Evolutionary conservation across 495 filamentous ascomycete genomes (phyloP).

Genomic region (Penicillium goetzii): DNA sequence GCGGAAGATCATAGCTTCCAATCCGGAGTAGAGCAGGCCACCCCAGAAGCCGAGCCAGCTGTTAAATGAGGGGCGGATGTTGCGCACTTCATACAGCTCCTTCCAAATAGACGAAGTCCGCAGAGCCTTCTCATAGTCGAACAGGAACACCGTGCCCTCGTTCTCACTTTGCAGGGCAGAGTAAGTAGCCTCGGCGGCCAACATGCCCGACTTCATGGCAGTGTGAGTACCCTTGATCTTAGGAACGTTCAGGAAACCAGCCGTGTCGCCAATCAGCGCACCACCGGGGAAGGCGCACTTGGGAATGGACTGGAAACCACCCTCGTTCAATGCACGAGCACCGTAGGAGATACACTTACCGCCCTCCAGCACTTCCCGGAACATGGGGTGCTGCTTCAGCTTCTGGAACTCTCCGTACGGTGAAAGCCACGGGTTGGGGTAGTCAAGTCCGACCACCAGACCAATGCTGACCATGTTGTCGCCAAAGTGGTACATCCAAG

Average conservation of each 20-base stretch:
- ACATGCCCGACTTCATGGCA: conserved; percentile 95
- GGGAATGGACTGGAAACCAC: conserved; percentile 96
- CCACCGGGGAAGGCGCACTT: conserved; percentile 96
- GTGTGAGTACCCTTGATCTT: conserved; percentile 99
- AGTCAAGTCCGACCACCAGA: conserved; percentile 92
- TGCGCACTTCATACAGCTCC: conserved; percentile 92
- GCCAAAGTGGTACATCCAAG: conserved; percentile 98
- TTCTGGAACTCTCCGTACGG: conserved; percentile 98
- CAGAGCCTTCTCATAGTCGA: conserved; percentile 91
- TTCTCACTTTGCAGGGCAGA: conserved; percentile 64
- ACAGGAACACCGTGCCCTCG: conserved; percentile 81
- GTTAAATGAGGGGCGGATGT: conserved; percentile 96
- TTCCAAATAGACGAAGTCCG: conserved; percentile 88
- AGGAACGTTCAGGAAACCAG: conserved; percentile 95
- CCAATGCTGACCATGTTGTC: conserved; percentile 96
- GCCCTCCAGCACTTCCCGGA: conserved; percentile 78
- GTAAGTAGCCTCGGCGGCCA: conserved; percentile 89
- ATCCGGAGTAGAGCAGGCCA: conserved; percentile 88
- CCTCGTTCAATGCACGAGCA: conserved; percentile 90
- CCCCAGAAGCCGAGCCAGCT: conserved; percentile 80
- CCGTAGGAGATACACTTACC: conserved; percentile 98
- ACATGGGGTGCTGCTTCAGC: conserved; percentile 95
- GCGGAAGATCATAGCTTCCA: conserved; percentile 87
- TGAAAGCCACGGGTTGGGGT: conserved; percentile 93
- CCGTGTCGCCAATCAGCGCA: conserved; percentile 93